Conservation (phyloP, 768 basidiomycete species). For the Pleurotus giganteus region DNA sequence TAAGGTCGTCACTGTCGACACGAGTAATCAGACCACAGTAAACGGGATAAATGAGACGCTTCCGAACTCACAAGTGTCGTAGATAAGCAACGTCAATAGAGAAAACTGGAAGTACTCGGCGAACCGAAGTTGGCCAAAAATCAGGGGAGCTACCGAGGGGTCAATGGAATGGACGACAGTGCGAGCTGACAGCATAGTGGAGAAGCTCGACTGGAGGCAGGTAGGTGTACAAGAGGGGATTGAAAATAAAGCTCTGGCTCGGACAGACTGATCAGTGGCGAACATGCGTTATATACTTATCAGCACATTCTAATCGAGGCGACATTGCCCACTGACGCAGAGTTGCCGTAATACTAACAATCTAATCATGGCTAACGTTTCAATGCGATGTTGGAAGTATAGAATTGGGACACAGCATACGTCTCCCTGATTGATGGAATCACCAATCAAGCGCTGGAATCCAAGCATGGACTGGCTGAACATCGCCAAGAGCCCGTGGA, state of each 20-base stretch:
- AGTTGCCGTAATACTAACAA: no score
- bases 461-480: no score
- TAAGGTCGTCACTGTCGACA: background rate
- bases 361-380: no score
- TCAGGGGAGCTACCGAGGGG: conserved; percentile 1
- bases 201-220: no score
- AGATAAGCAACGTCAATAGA: conserved; percentile 1
- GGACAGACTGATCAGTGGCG: no score
- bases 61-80: background rate
- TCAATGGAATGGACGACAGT: background rate
- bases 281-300: no score
- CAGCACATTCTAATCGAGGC: no score
- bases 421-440: background rate
- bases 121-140: conserved; percentile 6
- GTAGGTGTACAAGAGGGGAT: background rate
- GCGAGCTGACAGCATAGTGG: background rate
- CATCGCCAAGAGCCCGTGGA: no score
- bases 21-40: background rate
- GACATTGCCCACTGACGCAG: no score
- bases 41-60: background rate
- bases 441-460: no score
- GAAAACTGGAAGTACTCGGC: conserved; percentile 4
- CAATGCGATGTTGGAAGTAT: background rate
- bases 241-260: no score
- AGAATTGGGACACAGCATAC: background rate